These are phyloP conservation scores for Neocatenulostroma microsporum DNA, from an alignment of 2,329 filamentous ascomycete species.

Conservation along the genomic window DNA sequence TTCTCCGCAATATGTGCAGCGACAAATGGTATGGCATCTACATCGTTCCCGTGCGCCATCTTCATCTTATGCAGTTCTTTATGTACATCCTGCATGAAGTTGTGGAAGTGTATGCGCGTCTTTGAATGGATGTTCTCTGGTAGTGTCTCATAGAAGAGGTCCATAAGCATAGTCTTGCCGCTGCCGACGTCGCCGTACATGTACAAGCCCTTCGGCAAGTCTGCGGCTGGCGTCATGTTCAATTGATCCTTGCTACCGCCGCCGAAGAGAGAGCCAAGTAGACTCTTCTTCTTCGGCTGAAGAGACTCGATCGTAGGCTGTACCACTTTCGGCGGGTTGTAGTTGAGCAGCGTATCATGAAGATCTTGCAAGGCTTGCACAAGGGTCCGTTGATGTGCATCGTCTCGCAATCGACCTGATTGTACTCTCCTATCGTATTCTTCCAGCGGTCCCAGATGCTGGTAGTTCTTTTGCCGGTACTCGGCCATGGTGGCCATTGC, in stretches of 20 bases:
- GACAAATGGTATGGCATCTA: conserved; percentile 85
- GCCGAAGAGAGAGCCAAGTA: conserved; percentile 57
- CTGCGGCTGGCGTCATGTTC: conserved; percentile 52
- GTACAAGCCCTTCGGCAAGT: conserved; percentile 81
- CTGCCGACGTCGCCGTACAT: conserved; percentile 95
- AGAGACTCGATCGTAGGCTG: conserved; percentile 70
- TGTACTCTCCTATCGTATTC: conserved; percentile 83
- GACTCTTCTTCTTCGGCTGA: conserved; percentile 45
- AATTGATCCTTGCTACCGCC: conserved; percentile 26
- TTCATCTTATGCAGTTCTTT: conserved; percentile 84
- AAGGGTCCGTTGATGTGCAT: conserved; percentile 85
- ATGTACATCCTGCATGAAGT: conserved; percentile 99
- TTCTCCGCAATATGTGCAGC: conserved; percentile 87
- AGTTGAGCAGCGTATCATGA: conserved; percentile 70
- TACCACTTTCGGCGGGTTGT: conserved; percentile 64
- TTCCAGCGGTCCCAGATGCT: conserved; percentile 60
- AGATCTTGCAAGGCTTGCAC: conserved; percentile 84
- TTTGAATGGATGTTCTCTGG: conserved; percentile 72
- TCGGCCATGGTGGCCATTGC: conserved; percentile 26
- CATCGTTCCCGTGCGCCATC: conserved; percentile 76
- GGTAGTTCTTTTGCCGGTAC: conserved; percentile 18
- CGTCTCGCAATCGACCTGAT: conserved; percentile 66
- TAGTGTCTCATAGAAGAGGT: conserved; percentile 90
- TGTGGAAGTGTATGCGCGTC: conserved; percentile 95
- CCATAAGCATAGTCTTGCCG: conserved; percentile 99